Conservation (phyloP, 2,329 filamentous ascomycete genomes). For the Alternaria sp. region DNA sequence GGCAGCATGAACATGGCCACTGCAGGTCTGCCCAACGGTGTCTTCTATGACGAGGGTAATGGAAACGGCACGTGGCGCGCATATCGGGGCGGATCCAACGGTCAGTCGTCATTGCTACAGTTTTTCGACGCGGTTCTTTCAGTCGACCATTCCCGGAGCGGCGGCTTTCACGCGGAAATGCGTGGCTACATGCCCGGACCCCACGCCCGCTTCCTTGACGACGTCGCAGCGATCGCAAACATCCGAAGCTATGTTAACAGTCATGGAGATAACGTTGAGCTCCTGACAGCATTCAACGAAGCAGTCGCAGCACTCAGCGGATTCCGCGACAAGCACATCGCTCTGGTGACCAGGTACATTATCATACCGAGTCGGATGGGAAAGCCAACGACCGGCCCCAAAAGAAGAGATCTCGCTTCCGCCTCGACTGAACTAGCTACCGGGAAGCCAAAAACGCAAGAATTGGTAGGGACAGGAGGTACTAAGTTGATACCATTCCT, state of each 20-base stretch:
- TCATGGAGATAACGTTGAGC: conserved; percentile 36
- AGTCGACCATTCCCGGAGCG: conserved; percentile 57
- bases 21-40: conserved; percentile 60
- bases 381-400: conserved; percentile 29
- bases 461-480: conserved; percentile 60
- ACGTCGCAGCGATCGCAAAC: conserved; percentile 56
- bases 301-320: conserved; percentile 55
- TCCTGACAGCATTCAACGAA: conserved; percentile 57
- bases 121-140: conserved; percentile 63
- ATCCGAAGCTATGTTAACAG: conserved; percentile 56
- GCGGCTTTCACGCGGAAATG: conserved; percentile 56
- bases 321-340: conserved; percentile 62
- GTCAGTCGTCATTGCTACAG: conserved; percentile 63
- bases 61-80: conserved; percentile 60
- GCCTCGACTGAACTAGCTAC: conserved; percentile 52
- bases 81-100: conserved; percentile 64
- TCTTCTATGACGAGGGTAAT: conserved; percentile 62
- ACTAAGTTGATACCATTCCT: conserved; percentile 63
- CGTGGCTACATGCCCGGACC: conserved; percentile 63
- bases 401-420: conserved; percentile 55
- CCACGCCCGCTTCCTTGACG: conserved; percentile 60
- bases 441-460: conserved; percentile 44
- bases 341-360: conserved; percentile 63
- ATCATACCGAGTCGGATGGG: conserved; percentile 53
- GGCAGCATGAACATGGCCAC: conserved; percentile 63